phyloP scores from a whole-genome alignment of 768 basidiomycete genomes.

The Calocybe cyanea region DNA sequence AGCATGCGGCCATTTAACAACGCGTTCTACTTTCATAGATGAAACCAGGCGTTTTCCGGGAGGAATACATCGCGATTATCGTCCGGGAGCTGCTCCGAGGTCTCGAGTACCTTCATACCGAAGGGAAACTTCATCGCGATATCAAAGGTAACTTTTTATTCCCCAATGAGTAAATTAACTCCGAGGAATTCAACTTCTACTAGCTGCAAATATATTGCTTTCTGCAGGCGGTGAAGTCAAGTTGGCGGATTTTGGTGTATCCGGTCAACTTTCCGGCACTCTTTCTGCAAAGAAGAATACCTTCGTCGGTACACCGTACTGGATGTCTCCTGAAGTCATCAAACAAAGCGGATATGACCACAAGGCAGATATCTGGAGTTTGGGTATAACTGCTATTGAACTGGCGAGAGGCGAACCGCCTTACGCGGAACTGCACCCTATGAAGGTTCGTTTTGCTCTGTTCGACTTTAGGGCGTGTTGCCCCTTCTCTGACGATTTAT shows the following conservation, averaged over 20 bases:
- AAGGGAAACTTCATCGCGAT: conserved; percentile 98
- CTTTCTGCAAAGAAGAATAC: conserved; percentile 96
- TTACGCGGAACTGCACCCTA: conserved; percentile 96
- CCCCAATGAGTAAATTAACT: not conserved
- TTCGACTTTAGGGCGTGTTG: too few species aligned
- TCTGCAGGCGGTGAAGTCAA: conserved; percentile 95
- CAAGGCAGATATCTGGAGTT: conserved; percentile 98
- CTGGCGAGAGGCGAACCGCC: conserved; percentile 97
- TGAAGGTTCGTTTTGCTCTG: conserved; percentile 68
- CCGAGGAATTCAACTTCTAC: conserved; percentile 1
- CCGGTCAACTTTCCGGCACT: conserved; percentile 92
- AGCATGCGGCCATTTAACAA: conserved; percentile 14
- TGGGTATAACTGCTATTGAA: conserved; percentile 97
- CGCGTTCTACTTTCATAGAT: conserved; percentile 50
- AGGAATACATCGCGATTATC: conserved; percentile 99
- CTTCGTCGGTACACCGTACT: conserved; percentile 96
- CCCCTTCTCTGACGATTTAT: not conserved
- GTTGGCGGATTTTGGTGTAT: conserved; percentile 97
- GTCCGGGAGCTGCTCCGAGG: conserved; percentile 88
- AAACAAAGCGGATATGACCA: conserved; percentile 99
- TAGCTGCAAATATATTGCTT: conserved; percentile 92
- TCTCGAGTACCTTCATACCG: conserved; percentile 91
- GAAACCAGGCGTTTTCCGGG: conserved; percentile 97
- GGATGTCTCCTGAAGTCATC: conserved; percentile 99
- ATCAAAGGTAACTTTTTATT: conserved; percentile 74